Base-by-base conservation (phyloP, 1,284 basidiomycete species). In the Leccinum subspadiceum region DNA sequence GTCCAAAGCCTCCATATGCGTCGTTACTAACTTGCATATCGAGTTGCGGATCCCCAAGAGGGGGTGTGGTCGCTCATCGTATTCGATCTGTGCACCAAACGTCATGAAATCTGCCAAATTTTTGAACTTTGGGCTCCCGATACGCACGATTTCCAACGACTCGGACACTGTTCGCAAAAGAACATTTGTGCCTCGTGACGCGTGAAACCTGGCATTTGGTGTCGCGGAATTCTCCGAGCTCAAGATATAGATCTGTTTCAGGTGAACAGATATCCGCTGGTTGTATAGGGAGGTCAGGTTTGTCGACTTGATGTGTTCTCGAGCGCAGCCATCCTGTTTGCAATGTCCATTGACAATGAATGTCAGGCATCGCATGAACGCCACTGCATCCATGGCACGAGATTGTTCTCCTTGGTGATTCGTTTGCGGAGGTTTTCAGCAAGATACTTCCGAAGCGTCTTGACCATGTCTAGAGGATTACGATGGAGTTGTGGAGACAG, bases 211-310 rank as follows among this genome's bases (percentile, higher is more conserved):
- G 33, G 33, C 33, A 35, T 35, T 35, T 35, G 33, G 33, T 35
- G 10, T 35, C 33, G 33, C 33, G 33, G 33, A 35, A 35, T 35
- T 35, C 33, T 35, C 33, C 12, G 33, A 53, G 60, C 37, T 81
- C 76, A 54, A 79, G 72, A 85, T 79, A 39, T 75, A 58, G 3
- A 84, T 78, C 60, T 84, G 83, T 51, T 79, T 77, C 1, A 85
- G 65, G 64, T 80, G 75, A n/a, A 82, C 65, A 2, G 76, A 70
- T 5, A 84, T 69, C 2, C 77, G 78, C 4, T 57, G 8, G 44
- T 78, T 77, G 61, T 79, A 83, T 60, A 67, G 71, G 0, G 65
- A 35, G 50, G 69, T 67, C 44, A 79, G 62, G 8, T 66, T 53
- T 0, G 60, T 59, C 0, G 62, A 10, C 7, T 62, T 50, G 9